Conservation (phyloP, 2,329 filamentous ascomycete species). For the Colletotrichum ledebouriae region DNA sequence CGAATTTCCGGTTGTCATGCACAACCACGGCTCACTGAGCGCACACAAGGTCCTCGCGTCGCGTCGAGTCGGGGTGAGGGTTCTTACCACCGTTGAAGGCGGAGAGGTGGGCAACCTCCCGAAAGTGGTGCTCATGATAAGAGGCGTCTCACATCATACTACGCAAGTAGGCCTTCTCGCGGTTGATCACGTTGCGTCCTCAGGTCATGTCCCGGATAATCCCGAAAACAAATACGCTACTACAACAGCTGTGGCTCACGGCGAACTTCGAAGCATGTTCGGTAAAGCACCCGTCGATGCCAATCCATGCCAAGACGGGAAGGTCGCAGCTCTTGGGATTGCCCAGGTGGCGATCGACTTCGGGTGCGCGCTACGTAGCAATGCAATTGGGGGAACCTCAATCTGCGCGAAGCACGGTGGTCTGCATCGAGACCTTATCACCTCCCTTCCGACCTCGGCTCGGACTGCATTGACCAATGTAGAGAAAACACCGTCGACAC, state of each 20-base stretch:
- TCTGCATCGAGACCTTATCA: background rate
- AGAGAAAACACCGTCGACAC: background rate
- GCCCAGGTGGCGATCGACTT: background rate
- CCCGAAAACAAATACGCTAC: background rate
- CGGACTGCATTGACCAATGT: conserved; percentile 30
- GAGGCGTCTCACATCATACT: background rate
- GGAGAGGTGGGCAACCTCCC: background rate
- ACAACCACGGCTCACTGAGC: background rate
- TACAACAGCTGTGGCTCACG: conserved; percentile 3
- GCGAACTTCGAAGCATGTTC: background rate
- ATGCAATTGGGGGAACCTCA: background rate
- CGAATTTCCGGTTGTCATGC: conserved; percentile 22
- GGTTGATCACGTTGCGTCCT: conserved; percentile 4
- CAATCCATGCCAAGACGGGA: conserved; percentile 21
- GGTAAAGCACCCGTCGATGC: background rate
- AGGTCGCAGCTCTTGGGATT: conserved; percentile 8
- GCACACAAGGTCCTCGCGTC: background rate
- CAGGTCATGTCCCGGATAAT: background rate
- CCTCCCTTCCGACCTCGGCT: conserved; percentile 26
- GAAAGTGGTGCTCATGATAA: background rate
- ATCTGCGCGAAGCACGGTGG: background rate
- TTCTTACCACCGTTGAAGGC: background rate
- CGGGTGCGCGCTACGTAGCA: background rate
- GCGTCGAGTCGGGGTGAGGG: too few relatives aligned
- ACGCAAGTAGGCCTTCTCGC: background rate